Evolutionary conservation across 352 stramenopile species (phyloP).

Genomic region (Phytophthora crassamura): DNA sequence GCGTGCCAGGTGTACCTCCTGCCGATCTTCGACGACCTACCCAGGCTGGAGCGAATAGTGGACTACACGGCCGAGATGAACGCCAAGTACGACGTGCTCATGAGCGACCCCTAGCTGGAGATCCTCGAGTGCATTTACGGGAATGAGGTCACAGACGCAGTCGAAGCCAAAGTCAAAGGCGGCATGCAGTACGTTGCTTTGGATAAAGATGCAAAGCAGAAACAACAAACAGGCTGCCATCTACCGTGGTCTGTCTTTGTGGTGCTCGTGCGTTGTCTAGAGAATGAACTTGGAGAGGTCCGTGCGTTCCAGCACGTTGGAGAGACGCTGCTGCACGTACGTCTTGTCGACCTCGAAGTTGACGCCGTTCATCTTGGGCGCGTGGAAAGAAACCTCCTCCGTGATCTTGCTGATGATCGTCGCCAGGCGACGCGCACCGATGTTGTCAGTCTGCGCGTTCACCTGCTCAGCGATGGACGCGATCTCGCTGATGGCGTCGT

Average conservation of each 20-base stretch:
- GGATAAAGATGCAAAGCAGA: background rate
- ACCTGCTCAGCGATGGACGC: conserved; percentile 93
- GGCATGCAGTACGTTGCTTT: no score
- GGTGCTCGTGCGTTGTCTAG: conserved; percentile 47
- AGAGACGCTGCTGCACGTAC: conserved; percentile 93
- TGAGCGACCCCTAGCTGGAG: conserved; percentile 44
- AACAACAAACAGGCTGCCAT: conserved; percentile 4
- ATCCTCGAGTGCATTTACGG: conserved; percentile 68
- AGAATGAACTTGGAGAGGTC: conserved; percentile 99
- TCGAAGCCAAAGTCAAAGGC: conserved; percentile 41
- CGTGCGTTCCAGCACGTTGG: conserved; percentile 93
- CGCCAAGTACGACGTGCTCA: conserved; percentile 40
- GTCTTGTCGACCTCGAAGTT: conserved; percentile 92
- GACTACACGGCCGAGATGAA: conserved; percentile 51
- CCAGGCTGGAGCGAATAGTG: conserved; percentile 38
- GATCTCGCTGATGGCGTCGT: conserved; percentile 97
- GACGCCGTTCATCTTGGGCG: conserved; percentile 88
- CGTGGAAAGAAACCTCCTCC: conserved; percentile 98
- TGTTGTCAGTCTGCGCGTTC: conserved; percentile 98
- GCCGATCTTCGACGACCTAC: conserved; percentile 46
- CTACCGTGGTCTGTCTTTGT: conserved; percentile 16
- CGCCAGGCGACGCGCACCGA: conserved; percentile 96
- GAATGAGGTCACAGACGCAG: conserved; percentile 31
- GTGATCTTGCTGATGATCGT: conserved; percentile 98
- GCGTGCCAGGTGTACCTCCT: conserved; percentile 51